Conservation (phyloP, 2,329 filamentous ascomycete species). For the Aspergillus pseudonomiae region DNA sequence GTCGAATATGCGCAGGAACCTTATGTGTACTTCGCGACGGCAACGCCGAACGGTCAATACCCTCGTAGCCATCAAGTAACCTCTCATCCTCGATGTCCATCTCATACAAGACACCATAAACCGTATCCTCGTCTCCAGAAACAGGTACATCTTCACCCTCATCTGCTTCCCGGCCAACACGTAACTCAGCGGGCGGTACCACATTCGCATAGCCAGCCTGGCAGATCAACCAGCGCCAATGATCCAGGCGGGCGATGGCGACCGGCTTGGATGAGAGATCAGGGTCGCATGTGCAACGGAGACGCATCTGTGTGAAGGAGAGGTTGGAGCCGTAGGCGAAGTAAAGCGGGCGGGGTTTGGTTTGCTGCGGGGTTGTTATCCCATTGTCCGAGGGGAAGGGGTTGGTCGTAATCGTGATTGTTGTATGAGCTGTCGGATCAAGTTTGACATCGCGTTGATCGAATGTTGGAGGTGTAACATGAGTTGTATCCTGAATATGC, state of each 20-base stretch:
- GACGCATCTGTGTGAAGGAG: slow-evolving; percentile 44
- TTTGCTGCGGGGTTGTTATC: slow-evolving; percentile 21
- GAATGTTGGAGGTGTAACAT: not conserved
- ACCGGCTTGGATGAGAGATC: slow-evolving; percentile 38
- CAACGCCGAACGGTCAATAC: slow-evolving; percentile 31
- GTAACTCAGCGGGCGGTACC: slow-evolving; percentile 30
- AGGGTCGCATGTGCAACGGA: slow-evolving; percentile 39
- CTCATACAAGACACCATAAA: slow-evolving; percentile 47
- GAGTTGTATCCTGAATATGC: not conserved
- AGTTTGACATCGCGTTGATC: slow-evolving; percentile 1
- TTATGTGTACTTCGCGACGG: slow-evolving; percentile 4
- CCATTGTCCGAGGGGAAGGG: slow-evolving; percentile 17
- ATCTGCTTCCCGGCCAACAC: slow-evolving; percentile 24
- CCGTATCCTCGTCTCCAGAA: slow-evolving; percentile 30
- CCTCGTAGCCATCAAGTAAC: slow-evolving; percentile 44
- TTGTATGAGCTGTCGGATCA: not conserved
- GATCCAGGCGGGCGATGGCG: slow-evolving; percentile 42
- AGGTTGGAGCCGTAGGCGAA: slow-evolving; percentile 51
- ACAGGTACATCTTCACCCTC: slow-evolving; percentile 24
- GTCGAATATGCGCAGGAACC: slow-evolving; percentile 25
- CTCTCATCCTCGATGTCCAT: slow-evolving; percentile 41
- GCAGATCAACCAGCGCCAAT: slow-evolving; percentile 47
- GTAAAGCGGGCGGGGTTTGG: slow-evolving; percentile 37
- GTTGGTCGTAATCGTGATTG: slow-evolving; percentile 7
- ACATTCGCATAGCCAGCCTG: slow-evolving; percentile 48